Evolutionary conservation across 345 rosid genomes (phyloP).

Genomic region (Streptanthus diversifolius): DNA sequence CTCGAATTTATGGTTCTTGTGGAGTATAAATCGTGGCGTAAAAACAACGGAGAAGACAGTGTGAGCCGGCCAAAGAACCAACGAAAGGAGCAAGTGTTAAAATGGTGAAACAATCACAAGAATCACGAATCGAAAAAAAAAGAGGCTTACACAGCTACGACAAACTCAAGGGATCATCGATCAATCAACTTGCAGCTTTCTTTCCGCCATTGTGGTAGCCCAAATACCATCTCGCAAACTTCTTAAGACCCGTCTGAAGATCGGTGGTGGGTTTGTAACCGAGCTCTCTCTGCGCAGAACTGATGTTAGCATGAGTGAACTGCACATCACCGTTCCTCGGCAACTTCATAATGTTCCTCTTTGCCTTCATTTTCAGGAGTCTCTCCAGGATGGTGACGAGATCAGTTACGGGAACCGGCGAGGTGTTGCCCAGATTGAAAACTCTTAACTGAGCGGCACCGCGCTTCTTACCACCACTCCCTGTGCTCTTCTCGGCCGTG

Average conservation of each 20-base stretch:
- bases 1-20: slow-evolving; percentile 13
- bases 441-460: slow-evolving; percentile 82
- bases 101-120: slow-evolving; percentile 33
- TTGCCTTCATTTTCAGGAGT: slow-evolving; percentile 78
- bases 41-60: not conserved
- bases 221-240: slow-evolving; percentile 86
- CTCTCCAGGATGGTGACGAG: slow-evolving; percentile 79
- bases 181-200: slow-evolving; percentile 48
- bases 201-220: slow-evolving; percentile 61
- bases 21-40: slow-evolving; percentile 9
- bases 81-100: slow-evolving; percentile 23
- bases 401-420: slow-evolving; percentile 73
- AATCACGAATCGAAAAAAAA: slow-evolving; percentile 15
- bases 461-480: slow-evolving; percentile 88
- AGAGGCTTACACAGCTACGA: slow-evolving; percentile 12
- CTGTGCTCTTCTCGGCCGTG: slow-evolving; percentile 89
- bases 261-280: slow-evolving; percentile 86
- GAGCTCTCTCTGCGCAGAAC: slow-evolving; percentile 75
- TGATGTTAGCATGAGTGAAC: slow-evolving; percentile 88
- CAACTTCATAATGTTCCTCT: slow-evolving; percentile 67
- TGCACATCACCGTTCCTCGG: slow-evolving; percentile 88
- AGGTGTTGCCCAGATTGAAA: slow-evolving; percentile 84
- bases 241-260: slow-evolving; percentile 86
- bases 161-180: not conserved
- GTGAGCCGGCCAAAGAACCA: slow-evolving; percentile 19